A percentile compares a stretch with the other conserved stretches of the same genome.
Conservation (phyloP, 176 grass and related monocot genomes). For the Hordeum marinum region DNA sequence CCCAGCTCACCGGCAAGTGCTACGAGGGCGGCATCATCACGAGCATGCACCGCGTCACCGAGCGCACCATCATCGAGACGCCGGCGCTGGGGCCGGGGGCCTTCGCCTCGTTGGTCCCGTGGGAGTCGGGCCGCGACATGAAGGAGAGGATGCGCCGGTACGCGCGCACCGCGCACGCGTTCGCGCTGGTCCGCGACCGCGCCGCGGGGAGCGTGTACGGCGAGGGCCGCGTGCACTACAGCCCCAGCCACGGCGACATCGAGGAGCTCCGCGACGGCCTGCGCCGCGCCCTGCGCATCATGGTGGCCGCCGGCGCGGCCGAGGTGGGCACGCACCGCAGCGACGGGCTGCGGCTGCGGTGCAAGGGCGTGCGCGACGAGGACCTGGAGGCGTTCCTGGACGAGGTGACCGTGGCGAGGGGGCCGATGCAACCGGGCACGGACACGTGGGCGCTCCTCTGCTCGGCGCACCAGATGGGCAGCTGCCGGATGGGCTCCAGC, state of each 20-base stretch:
- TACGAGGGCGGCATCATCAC: conserved; percentile 94
- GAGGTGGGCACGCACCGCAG: conserved; percentile 88
- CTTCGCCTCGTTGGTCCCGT: conserved; percentile 50
- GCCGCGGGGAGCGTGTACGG: conserved; percentile 42
- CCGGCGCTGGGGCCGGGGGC: conserved; percentile 54
- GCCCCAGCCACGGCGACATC: conserved; percentile 26
- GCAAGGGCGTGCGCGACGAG: conserved; percentile 45
- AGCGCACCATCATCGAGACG: conserved; percentile 63
- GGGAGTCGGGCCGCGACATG: conserved; percentile 64
- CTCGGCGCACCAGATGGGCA: conserved; percentile 91
- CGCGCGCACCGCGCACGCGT: conserved; percentile 61
- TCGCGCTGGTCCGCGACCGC: conserved; percentile 68
- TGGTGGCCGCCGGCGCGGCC: conserved; percentile 61
- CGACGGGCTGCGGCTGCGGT: conserved; percentile 62
- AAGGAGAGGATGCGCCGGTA: conserved; percentile 73
- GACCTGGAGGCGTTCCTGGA: conserved; percentile 68
- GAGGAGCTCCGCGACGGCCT: conserved; percentile 52
- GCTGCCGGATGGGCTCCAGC: conserved; percentile 74
- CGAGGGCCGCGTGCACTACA: conserved; percentile 54
- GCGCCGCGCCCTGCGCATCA: conserved; percentile 48
- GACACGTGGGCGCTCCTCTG: conserved; percentile 44
- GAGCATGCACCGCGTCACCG: conserved; percentile 63
- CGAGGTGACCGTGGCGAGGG: conserved; percentile 29
- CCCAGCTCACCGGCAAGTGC: conserved; percentile 41
- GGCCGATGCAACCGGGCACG: conserved; percentile 12